Percentiles rank a stretch among this genome's conserved stretches.
phyloP scores from a whole-genome alignment of 768 basidiomycete genomes.

The Pholiota conissans region DNA sequence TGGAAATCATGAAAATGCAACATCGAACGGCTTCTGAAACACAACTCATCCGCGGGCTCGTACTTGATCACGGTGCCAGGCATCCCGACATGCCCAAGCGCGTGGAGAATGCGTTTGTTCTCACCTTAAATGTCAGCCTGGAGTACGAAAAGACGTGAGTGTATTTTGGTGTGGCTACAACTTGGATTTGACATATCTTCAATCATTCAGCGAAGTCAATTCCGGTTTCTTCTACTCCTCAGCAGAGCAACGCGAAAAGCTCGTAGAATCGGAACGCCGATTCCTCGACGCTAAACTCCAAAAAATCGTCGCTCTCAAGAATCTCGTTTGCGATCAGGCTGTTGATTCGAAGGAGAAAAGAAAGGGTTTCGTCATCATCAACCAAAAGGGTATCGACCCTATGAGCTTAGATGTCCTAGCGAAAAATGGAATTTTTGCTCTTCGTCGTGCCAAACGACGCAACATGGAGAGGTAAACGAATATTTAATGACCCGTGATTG shows the following conservation, averaged over 20 bases:
- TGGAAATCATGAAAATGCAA: constrained; percentile 99
- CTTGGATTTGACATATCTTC: constrained; percentile 16
- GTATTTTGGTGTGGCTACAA: constrained; percentile 3
- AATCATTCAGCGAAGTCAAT: constrained; percentile 86
- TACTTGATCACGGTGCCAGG: constrained; percentile 94
- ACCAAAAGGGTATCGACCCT: constrained; percentile 99
- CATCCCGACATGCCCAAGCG: constrained; percentile 99
- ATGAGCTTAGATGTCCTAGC: constrained; percentile 93
- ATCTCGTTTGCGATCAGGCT: constrained; percentile 91
- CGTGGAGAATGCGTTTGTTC: constrained; percentile 92
- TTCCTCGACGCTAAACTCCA: constrained; percentile 93
- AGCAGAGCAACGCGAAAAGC: constrained; percentile 96
- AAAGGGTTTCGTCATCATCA: constrained; percentile 92
- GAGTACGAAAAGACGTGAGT: constrained; percentile 99
- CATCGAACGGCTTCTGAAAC: constrained; percentile 98
- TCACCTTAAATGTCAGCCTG: constrained; percentile 95
- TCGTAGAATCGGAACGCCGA: constrained; percentile 94
- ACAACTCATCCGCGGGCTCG: constrained; percentile 90
- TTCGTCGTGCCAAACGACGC: constrained; percentile 93
- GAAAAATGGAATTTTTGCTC: constrained; percentile 94
- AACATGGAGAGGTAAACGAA: constrained; percentile 95
- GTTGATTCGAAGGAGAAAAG: constrained; percentile 79
- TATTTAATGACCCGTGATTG: constrained; percentile 5
- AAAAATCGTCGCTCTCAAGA: constrained; percentile 97
- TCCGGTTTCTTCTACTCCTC: constrained; percentile 99